Conservation (phyloP, 192 early-diverging fungal genomes). For the Backusella morwellensis region DNA sequence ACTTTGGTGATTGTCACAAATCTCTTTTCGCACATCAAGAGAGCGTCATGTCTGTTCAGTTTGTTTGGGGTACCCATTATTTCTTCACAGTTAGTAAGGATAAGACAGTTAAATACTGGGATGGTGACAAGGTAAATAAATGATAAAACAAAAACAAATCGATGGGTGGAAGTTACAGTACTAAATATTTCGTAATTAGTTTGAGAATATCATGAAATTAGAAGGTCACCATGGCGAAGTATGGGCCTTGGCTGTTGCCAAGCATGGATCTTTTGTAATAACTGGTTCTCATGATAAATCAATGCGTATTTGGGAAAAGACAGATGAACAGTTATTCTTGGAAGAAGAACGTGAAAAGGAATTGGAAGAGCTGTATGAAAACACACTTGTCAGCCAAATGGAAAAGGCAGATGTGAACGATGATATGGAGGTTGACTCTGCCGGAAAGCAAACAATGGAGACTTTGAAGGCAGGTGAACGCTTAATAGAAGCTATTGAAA, state of each 20-base stretch:
- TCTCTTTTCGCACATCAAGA: constrained; percentile 94
- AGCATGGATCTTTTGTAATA: constrained; percentile 85
- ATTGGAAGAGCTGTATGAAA: constrained; percentile 88
- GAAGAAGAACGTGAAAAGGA: constrained; percentile 97
- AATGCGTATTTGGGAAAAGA: constrained; percentile 93
- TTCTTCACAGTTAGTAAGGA: constrained; percentile 94
- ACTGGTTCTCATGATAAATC: constrained; percentile 92
- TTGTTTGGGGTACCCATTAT: constrained; percentile 95
- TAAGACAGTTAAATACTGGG: constrained; percentile 91
- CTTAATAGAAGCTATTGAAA: constrained; percentile 89
- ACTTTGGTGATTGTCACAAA: constrained; percentile 99
- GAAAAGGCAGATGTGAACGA: constrained; percentile 51
- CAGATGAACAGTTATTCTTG: constrained; percentile 93
- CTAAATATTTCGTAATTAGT: constrained; percentile 39
- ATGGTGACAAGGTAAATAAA: constrained; percentile 77
- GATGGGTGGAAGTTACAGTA: neutral
- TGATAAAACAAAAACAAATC: neutral
- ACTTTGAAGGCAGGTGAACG: constrained; percentile 96
- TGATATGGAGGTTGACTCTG: constrained; percentile 55
- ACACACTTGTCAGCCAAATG: constrained; percentile 64
- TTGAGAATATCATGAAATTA: constrained; percentile 92
- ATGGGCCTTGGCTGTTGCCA: constrained; percentile 89
- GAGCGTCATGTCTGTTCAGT: constrained; percentile 82
- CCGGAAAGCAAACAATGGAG: constrained; percentile 87
- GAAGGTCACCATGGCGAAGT: constrained; percentile 93